Evolutionary conservation across 306 rosid genomes (phyloP).

Genomic region (cucumber (Cucumis sativus)): Cucumber_9930_V3 NC_026659.2:28939501-28940000

Average conservation of each 20-base stretch:
- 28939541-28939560: background rate
- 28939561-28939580: background rate
- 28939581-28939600: background rate
- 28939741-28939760: background rate
- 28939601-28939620: background rate
- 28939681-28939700: background rate
- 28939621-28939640: background rate
- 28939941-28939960: no score
- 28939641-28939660: background rate
- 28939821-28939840: background rate
- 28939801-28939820: background rate
- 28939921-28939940: background rate
- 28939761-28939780: background rate
- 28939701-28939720: background rate
- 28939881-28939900: background rate
- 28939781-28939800: background rate
- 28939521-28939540: background rate
- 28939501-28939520: no score
- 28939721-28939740: background rate
- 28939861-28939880: background rate
- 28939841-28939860: background rate
- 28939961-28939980: no score
- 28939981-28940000: no score
- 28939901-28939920: background rate
- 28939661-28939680: background rate